Evolutionary conservation across 345 rosid genomes (phyloP).

Genomic region (Lenwebbia sp.): DNA sequence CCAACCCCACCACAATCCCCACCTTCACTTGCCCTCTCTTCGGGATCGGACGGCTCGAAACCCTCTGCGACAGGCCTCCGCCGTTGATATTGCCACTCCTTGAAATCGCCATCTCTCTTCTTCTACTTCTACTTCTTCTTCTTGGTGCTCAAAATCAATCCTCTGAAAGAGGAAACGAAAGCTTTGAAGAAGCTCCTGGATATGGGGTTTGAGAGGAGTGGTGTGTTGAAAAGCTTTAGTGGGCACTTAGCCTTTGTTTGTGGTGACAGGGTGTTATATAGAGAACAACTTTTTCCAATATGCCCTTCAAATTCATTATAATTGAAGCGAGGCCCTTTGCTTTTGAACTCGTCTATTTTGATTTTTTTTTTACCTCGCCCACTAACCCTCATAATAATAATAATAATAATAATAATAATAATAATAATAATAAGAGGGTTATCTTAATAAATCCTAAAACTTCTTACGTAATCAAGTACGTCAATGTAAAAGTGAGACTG

Average conservation of each 20-base stretch:
- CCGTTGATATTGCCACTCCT: slow-evolving; percentile 3
- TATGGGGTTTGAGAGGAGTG: background rate
- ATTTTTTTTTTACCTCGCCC: background rate
- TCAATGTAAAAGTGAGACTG: too few relatives aligned
- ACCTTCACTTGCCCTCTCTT: slow-evolving; percentile 37
- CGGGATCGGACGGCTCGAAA: slow-evolving; percentile 24
- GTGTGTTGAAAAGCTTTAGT: background rate
- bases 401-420: too few relatives aligned
- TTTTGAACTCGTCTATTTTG: background rate
- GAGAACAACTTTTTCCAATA: background rate
- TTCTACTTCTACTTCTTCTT: background rate
- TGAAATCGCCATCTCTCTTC: background rate
- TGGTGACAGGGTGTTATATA: background rate
- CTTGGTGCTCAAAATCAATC: background rate
- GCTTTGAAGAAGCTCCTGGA: background rate
- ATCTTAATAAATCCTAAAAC: too few relatives aligned
- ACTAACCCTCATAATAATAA: too few relatives aligned
- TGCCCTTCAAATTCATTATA: background rate
- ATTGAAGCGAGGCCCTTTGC: background rate
- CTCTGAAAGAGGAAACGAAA: too few relatives aligned
- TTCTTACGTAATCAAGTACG: too few relatives aligned
- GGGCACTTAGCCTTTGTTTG: background rate
- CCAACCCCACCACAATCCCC: slow-evolving; percentile 35
- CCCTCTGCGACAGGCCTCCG: background rate
- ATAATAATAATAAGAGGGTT: too few relatives aligned